Percentiles rank a stretch among this genome's conserved stretches.
Conservation (phyloP, 345 rosid genomes). For the Sapria himalayana region DNA sequence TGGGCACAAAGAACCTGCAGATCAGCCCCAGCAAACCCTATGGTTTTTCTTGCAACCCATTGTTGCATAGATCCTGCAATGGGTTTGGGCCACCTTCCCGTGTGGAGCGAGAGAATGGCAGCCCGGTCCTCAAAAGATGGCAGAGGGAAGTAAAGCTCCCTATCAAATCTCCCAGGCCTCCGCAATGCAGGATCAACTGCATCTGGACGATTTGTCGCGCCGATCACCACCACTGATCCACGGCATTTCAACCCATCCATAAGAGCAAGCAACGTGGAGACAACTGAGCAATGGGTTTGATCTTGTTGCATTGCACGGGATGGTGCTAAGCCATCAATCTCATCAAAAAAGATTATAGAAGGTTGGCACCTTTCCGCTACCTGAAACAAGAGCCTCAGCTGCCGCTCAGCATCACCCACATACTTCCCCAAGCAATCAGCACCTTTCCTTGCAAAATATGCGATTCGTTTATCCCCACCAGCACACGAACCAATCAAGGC, state of each 20-base stretch:
- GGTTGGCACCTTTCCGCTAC: slow-evolving; percentile 97
- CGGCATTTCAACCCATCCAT: slow-evolving; percentile 92
- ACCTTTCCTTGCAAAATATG: slow-evolving; percentile 97
- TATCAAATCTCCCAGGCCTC: slow-evolving; percentile 96
- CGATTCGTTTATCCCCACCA: slow-evolving; percentile 72
- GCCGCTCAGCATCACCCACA: slow-evolving; percentile 99
- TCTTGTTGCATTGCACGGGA: slow-evolving; percentile 79
- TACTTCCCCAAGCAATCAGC: slow-evolving; percentile 98
- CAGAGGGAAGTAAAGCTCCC: slow-evolving; percentile 86
- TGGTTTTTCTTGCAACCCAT: slow-evolving; percentile 72
- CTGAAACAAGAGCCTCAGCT: slow-evolving; percentile 92
- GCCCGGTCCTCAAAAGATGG: slow-evolving; percentile 75
- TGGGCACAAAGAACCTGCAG: slow-evolving; percentile 94
- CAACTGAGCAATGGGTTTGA: slow-evolving; percentile 97
- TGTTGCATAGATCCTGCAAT: slow-evolving; percentile 56
- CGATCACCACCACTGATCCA: slow-evolving; percentile 95
- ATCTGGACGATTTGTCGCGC: slow-evolving; percentile 97
- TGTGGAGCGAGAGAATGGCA: slow-evolving; percentile 80
- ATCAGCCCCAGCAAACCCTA: slow-evolving; percentile 97
- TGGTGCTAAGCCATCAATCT: slow-evolving; percentile 96
- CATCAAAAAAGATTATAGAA: slow-evolving; percentile 91
- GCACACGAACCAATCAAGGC: slow-evolving; percentile 91
- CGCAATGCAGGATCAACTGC: slow-evolving; percentile 96
- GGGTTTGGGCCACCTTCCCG: slow-evolving; percentile 83
- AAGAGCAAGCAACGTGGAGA: slow-evolving; percentile 85